phyloP scores from a whole-genome alignment of 2,329 filamentous ascomycete species.

The Coniochaeta sp. region DNA sequence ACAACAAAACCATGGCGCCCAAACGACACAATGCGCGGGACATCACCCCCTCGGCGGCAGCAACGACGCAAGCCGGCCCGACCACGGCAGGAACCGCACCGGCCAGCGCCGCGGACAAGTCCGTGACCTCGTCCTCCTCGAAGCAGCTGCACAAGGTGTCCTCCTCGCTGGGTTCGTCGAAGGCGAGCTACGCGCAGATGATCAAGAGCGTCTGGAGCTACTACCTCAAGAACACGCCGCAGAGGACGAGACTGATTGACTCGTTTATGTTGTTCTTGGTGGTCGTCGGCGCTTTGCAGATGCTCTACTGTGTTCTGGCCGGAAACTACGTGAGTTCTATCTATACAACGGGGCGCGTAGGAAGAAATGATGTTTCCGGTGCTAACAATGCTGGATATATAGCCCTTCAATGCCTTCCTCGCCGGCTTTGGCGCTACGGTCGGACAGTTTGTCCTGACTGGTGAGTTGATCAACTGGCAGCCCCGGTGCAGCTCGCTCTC shows the following conservation, averaged over 20 bases:
- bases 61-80: conserved; percentile 6
- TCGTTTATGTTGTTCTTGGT: conserved; percentile 85
- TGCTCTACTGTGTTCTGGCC: conserved; percentile 82
- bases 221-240: conserved; percentile 75
- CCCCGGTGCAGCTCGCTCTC: no score
- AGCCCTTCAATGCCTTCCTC: conserved; percentile 99
- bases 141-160: conserved; percentile 6
- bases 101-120: no score
- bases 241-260: conserved; percentile 88
- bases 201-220: conserved; percentile 64
- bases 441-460: conserved; percentile 94
- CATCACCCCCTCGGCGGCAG: conserved; percentile 1
- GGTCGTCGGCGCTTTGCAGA: conserved; percentile 81
- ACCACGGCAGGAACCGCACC: conserved; percentile 12
- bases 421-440: conserved; percentile 92
- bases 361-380: not conserved
- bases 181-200: conserved; percentile 46
- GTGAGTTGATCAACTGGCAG: conserved; percentile 46
- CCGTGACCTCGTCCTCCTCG: no score
- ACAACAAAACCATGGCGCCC: conserved; percentile 38
- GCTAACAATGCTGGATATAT: conserved; percentile 7
- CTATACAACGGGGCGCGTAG: not conserved
- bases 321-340: conserved; percentile 79
- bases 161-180: not conserved
- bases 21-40: conserved; percentile 24